Evolutionary conservation across 148 eudicot genomes (phyloP).

Genomic region (Vaccinium corymbosum): DNA sequence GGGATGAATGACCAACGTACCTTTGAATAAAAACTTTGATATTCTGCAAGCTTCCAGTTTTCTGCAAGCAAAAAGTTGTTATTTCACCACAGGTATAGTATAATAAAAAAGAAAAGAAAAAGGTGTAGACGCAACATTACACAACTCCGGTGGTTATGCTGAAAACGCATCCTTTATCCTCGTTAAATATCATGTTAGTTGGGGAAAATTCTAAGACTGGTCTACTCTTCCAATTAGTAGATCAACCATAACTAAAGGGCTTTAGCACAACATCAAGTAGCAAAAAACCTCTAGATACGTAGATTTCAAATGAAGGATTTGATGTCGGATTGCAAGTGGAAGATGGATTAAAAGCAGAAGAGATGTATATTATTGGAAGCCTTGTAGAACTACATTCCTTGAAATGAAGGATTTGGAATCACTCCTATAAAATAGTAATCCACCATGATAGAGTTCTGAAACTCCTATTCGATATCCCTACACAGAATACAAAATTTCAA

Average conservation of each 20-base stretch:
- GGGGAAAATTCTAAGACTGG: not conserved
- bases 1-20: slow-evolving; percentile 11
- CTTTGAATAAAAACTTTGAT: too few species aligned
- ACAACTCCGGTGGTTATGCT: too few species aligned
- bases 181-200: not conserved
- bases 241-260: not conserved
- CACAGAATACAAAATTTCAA: not conserved
- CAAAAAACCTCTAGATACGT: not conserved
- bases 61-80: too few species aligned
- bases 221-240: not conserved
- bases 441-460: not conserved
- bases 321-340: not conserved
- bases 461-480: not conserved
- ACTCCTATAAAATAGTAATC: not conserved
- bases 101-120: too few species aligned
- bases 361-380: not conserved
- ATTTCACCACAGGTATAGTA: too few species aligned
- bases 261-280: not conserved
- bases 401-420: not conserved
- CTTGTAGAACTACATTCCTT: not conserved
- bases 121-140: not conserved
- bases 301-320: not conserved
- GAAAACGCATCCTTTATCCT: not conserved
- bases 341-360: not conserved
- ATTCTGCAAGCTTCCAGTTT: too few species aligned